Evolutionary conservation across 306 rosid genomes (phyloP).

Genomic region (Gleditsia sinensis): DNA sequence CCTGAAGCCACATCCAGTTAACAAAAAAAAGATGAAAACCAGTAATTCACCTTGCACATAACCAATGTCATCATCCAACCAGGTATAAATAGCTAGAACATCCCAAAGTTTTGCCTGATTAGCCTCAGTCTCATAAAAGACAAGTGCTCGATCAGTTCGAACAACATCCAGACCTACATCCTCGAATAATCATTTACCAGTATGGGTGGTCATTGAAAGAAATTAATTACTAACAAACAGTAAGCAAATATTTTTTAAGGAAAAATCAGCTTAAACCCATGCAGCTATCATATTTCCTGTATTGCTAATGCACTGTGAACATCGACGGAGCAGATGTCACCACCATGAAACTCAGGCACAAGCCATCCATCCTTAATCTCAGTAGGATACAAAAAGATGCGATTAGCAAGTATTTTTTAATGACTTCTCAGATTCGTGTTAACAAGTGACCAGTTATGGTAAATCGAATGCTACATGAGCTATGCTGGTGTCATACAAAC

Average conservation of each 20-base stretch:
- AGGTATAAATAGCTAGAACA: constrained; percentile 82
- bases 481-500: not conserved
- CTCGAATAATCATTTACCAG: constrained; percentile 41
- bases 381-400: not conserved
- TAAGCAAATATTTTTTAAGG: not conserved
- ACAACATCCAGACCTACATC: constrained; percentile 83
- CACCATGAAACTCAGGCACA: constrained; percentile 10
- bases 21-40: constrained; percentile 19
- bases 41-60: constrained; percentile 81
- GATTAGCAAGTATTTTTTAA: constrained; percentile 21
- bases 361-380: constrained; percentile 4
- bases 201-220: constrained; percentile 26
- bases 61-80: constrained; percentile 87
- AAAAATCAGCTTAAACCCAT: constrained; percentile 10
- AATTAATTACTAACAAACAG: constrained; percentile 10
- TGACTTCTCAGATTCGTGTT: not conserved
- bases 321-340: constrained; percentile 9
- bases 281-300: not conserved
- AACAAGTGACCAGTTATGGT: not conserved
- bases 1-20: constrained; percentile 26
- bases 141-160: constrained; percentile 90
- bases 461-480: not conserved
- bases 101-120: constrained; percentile 94
- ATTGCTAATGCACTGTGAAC: constrained; percentile 1
- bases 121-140: constrained; percentile 74